phyloP scores from a whole-genome alignment of 495 filamentous ascomycete species.

The Penicillium canariense region DNA sequence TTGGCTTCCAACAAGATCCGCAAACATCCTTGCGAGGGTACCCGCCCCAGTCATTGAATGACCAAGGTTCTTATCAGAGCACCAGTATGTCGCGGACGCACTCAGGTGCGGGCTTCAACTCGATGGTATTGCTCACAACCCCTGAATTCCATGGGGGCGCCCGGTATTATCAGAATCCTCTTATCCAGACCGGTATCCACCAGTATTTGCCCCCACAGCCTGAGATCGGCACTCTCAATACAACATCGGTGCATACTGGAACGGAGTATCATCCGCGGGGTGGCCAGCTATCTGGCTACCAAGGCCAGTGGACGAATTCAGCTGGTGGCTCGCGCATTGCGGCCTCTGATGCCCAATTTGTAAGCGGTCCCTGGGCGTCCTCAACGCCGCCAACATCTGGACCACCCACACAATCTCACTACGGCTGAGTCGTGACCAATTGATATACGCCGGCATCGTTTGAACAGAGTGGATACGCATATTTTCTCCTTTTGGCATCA shows the following conservation, averaged over 20 bases:
- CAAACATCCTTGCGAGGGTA: conserved; percentile 15
- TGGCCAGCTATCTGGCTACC: not conserved
- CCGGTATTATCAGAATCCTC: conserved; percentile 16
- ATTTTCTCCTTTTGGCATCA: not conserved
- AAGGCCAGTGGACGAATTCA: not conserved
- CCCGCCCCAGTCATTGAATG: not conserved
- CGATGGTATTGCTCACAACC: not conserved
- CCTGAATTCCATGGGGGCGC: not conserved
- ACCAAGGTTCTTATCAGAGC: conserved; percentile 11
- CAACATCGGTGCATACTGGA: not conserved
- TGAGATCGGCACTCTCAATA: not conserved
- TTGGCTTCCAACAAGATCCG: not conserved
- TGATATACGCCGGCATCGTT: too few species aligned
- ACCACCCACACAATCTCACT: not conserved
- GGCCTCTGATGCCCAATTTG: conserved; percentile 20
- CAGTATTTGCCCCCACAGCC: conserved; percentile 13
- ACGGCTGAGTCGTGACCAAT: not conserved
- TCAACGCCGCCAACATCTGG: conserved; percentile 16
- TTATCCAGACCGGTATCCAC: conserved; percentile 8
- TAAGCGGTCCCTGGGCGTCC: conserved; percentile 28
- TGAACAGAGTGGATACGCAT: too few species aligned
- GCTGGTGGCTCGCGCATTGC: conserved; percentile 1
- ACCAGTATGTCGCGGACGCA: conserved; percentile 11
- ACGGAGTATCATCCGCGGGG: not conserved
- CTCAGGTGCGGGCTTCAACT: conserved; percentile 3